A percentile compares a stretch with the other conserved stretches of the same genome.
Conservation (phyloP, 306 rosid genomes). For the Trifolium dubium region DNA sequence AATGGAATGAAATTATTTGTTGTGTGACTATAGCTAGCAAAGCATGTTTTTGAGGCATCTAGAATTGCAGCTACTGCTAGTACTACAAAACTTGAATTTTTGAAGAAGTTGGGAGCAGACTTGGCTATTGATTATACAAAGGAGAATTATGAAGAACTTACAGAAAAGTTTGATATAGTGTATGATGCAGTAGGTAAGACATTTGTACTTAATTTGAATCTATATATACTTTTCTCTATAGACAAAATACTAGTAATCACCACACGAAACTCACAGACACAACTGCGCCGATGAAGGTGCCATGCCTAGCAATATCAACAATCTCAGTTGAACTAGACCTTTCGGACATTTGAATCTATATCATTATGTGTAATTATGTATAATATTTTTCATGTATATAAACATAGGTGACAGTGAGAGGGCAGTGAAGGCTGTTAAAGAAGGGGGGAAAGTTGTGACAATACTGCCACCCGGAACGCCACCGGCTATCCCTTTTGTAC, state of each 20-base stretch:
- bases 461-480: conserved; percentile 43
- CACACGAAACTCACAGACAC: too few species aligned
- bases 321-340: too few species aligned
- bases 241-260: too few species aligned
- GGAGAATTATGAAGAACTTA: too few species aligned
- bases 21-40: conserved; percentile 53
- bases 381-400: not conserved
- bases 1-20: not conserved
- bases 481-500: conserved; percentile 40
- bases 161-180: conserved; percentile 72
- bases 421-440: conserved; percentile 64
- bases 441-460: conserved; percentile 60
- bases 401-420: conserved; percentile 51
- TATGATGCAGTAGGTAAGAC: conserved; percentile 69
- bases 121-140: conserved; percentile 68
- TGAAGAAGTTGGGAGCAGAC: conserved; percentile 68
- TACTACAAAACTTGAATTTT: conserved; percentile 53
- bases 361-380: not conserved
- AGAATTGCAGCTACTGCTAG: conserved; percentile 74
- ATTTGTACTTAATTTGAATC: not conserved
- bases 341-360: not conserved
- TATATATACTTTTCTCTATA: not conserved
- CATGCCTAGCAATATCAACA: too few species aligned
- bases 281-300: too few species aligned
- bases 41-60: conserved; percentile 68